These are phyloP conservation scores for Phytophthora pisi DNA, from an alignment of 352 stramenopile species.

Conservation along the genomic window DNA sequence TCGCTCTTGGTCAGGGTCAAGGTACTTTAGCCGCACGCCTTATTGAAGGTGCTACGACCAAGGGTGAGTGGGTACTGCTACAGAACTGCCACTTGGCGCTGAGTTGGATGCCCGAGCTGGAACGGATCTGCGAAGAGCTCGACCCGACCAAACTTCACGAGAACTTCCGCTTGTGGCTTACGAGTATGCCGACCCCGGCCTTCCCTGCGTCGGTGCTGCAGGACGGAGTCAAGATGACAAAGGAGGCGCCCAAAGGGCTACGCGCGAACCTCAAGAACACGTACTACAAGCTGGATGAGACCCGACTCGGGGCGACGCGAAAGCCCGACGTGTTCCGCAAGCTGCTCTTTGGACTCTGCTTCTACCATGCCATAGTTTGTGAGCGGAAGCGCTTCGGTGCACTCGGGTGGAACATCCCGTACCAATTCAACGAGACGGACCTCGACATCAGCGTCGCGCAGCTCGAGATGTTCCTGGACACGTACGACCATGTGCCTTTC, in stretches of 20 bases:
- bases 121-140: constrained; percentile 94
- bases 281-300: constrained; percentile 94
- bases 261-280: constrained; percentile 95
- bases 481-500: constrained; percentile 86
- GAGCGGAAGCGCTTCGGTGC: constrained; percentile 96
- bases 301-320: constrained; percentile 80
- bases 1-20: constrained; percentile 94
- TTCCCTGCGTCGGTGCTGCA: constrained; percentile 95
- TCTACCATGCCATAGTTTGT: constrained; percentile 93
- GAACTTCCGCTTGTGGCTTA: constrained; percentile 97
- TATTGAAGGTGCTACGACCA: constrained; percentile 87
- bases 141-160: constrained; percentile 84
- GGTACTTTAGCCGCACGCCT: constrained; percentile 90
- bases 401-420: constrained; percentile 97
- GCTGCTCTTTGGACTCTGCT: constrained; percentile 93
- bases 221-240: constrained; percentile 97
- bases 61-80: constrained; percentile 95
- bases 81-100: constrained; percentile 96
- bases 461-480: constrained; percentile 93
- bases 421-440: constrained; percentile 98
- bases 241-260: constrained; percentile 94
- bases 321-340: constrained; percentile 93
- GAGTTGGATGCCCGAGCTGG: constrained; percentile 95
- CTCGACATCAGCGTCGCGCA: constrained; percentile 83
- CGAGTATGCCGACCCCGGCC: constrained; percentile 82